phyloP scores from a whole-genome alignment of 2,329 filamentous ascomycete genomes.

The Plectosphaerella plurivora region DNA sequence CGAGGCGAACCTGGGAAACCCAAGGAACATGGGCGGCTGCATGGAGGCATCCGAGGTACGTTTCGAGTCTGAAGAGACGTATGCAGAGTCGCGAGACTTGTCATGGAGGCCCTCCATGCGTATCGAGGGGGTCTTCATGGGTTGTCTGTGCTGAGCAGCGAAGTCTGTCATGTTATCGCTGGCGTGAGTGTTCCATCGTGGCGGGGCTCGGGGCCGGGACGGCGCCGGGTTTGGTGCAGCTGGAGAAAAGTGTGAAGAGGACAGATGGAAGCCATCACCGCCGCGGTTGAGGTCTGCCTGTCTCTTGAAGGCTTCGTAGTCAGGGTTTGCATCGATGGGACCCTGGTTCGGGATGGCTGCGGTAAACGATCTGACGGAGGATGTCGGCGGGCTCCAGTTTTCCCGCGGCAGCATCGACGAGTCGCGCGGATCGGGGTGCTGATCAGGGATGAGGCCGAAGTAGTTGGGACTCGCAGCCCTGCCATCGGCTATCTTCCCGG shows the following conservation, averaged over 20 bases:
- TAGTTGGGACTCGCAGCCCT: constrained; percentile 74
- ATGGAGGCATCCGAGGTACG: constrained; percentile 46
- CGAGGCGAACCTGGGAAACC: constrained; percentile 37
- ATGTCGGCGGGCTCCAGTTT: constrained; percentile 72
- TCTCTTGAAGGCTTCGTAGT: constrained; percentile 75
- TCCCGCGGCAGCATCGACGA: constrained; percentile 60
- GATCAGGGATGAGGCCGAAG: constrained; percentile 71
- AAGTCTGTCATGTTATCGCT: constrained; percentile 35
- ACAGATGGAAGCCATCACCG: constrained; percentile 42
- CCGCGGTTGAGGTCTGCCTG: constrained; percentile 63
- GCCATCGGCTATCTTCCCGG: constrained; percentile 28
- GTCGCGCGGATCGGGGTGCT: constrained; percentile 54
- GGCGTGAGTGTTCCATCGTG: constrained; percentile 44
- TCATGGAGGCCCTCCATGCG: constrained; percentile 42
- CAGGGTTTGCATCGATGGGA: constrained; percentile 69
- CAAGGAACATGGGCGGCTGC: constrained; percentile 32
- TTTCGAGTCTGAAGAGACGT: constrained; percentile 50
- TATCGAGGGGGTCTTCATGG: constrained; percentile 8
- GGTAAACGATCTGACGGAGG: constrained; percentile 65
- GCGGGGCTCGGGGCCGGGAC: constrained; percentile 35
- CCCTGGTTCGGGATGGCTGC: constrained; percentile 65
- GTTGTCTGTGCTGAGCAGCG: not conserved
- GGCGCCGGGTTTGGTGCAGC: constrained; percentile 21
- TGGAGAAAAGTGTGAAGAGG: constrained; percentile 39
- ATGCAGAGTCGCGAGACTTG: constrained; percentile 46